These are phyloP conservation scores for Syzygium jambos DNA, from an alignment of 345 rosid species.

Conservation along the genomic window DNA sequence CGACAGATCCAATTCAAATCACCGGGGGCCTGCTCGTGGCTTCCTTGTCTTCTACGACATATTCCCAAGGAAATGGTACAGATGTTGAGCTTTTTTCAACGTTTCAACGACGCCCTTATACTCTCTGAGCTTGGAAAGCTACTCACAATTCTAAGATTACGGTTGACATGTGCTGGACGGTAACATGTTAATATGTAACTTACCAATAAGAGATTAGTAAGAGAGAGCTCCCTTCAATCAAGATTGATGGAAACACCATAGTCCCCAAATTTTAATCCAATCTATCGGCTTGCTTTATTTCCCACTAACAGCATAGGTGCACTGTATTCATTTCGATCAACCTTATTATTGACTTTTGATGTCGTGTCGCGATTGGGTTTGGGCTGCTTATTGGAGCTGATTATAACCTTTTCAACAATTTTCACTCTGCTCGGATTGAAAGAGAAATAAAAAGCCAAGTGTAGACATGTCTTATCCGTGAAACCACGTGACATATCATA, in stretches of 20 bases:
- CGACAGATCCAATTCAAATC: neutral
- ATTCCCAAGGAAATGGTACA: neutral
- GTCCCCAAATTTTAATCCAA: neutral
- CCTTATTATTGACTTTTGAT: neutral
- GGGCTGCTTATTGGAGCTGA: neutral
- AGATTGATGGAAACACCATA: neutral
- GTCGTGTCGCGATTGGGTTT: neutral
- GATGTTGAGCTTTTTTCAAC: neutral
- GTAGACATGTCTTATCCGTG: neutral
- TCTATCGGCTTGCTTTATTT: neutral
- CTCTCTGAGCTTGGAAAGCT: neutral
- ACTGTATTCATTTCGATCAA: neutral
- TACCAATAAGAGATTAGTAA: neutral
- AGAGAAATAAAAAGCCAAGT: neutral
- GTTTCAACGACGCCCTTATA: neutral
- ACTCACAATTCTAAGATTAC: neutral
- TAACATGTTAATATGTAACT: neutral
- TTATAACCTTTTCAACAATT: neutral
- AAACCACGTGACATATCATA: neutral
- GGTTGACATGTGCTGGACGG: neutral
- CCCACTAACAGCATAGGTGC: neutral
- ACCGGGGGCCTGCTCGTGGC: neutral
- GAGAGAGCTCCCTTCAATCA: neutral
- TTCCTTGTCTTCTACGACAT: neutral
- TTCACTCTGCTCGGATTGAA: neutral